A percentile compares a stretch with the other conserved stretches of the same genome.
Conservation (phyloP, 768 basidiomycete species). For the Infundibulicybe gibba region DNA sequence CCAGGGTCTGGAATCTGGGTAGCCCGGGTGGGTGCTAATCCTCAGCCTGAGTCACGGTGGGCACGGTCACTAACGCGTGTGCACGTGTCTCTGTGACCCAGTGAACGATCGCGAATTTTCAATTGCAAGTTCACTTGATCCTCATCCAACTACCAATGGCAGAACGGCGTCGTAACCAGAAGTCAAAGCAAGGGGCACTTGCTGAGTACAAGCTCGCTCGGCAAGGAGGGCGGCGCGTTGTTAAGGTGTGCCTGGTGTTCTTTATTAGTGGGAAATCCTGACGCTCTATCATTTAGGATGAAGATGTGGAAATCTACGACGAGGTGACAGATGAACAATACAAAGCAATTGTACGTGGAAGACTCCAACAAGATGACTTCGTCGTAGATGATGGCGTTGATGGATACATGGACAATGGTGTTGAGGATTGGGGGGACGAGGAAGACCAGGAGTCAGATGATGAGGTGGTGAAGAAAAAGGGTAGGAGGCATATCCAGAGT, state of each 20-base stretch:
- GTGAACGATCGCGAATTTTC: no score
- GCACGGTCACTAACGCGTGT: no score
- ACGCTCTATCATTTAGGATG: constrained; percentile 28
- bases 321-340: constrained; percentile 91
- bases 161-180: constrained; percentile 6
- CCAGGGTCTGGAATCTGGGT: no score
- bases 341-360: constrained; percentile 73
- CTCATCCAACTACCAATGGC: no score
- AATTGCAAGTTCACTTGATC: no score
- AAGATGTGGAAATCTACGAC: constrained; percentile 78
- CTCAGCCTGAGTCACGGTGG: no score
- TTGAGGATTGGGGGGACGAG: constrained; percentile 84
- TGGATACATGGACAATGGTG: constrained; percentile 94
- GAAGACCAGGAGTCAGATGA: constrained; percentile 59
- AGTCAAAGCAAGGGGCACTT: constrained; percentile 41
- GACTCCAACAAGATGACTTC: constrained; percentile 88
- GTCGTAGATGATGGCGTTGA: constrained; percentile 90
- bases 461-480: constrained; percentile 43
- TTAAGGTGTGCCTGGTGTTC: constrained; percentile 43
- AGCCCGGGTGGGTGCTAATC: no score
- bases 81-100: no score
- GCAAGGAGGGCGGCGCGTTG: constrained; percentile 53
- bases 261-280: not conserved
- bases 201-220: constrained; percentile 59
- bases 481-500: constrained; percentile 15